These are phyloP conservation scores for Sarocladiaceae sp. DNA, from an alignment of 2,329 filamentous ascomycete genomes.

Conservation along the genomic window DNA sequence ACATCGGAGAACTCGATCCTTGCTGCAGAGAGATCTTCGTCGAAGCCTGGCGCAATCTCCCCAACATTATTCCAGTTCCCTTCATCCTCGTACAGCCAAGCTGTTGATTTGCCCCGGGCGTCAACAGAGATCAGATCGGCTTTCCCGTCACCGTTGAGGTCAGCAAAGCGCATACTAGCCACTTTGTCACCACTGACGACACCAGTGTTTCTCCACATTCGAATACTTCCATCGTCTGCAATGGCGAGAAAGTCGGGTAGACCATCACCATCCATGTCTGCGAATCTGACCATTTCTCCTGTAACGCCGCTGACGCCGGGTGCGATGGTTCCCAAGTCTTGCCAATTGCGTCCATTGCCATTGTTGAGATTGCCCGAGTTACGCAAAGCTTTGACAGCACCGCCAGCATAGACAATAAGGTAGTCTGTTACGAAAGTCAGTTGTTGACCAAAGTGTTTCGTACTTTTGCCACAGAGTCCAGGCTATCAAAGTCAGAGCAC, in stretches of 20 bases:
- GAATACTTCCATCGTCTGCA: conserved; percentile 6
- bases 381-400: conserved; percentile 7
- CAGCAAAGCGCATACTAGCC: not conserved
- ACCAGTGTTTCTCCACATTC: conserved; percentile 14
- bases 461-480: no score
- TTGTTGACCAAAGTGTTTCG: no score
- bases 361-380: conserved; percentile 2
- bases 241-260: conserved; percentile 14
- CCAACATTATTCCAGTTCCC: conserved; percentile 1
- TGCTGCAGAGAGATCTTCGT: conserved; percentile 9
- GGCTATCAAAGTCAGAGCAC: no score
- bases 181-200: conserved; percentile 8
- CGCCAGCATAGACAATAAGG: conserved; percentile 9
- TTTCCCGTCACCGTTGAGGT: not conserved
- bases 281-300: conserved; percentile 10
- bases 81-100: conserved; percentile 11
- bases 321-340: conserved; percentile 10
- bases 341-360: conserved; percentile 3
- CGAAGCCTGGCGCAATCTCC: conserved; percentile 2
- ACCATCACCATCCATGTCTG: conserved; percentile 14
- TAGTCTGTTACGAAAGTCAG: conserved; percentile 7
- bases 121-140: not conserved
- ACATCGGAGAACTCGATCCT: conserved; percentile 9
- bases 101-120: not conserved
- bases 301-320: conserved; percentile 7